Percentiles rank a stretch among this genome's conserved stretches.
These are phyloP conservation scores for Beauveria rudraprayagi DNA, from an alignment of 2,329 filamentous ascomycete genomes.

Conservation along the genomic window DNA sequence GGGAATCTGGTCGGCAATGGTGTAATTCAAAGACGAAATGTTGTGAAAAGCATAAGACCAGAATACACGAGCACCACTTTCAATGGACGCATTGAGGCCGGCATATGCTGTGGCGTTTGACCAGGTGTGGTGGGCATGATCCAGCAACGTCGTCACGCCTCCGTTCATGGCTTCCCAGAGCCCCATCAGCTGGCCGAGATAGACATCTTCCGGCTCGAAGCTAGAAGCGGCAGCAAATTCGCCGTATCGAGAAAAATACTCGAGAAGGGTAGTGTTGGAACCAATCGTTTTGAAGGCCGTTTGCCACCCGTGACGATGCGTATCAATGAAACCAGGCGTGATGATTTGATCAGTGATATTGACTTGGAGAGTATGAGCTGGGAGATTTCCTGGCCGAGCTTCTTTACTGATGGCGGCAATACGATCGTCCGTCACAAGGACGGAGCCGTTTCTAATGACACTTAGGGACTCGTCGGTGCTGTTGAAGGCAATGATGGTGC, in stretches of 20 bases:
- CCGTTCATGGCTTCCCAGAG: slow-evolving; percentile 1
- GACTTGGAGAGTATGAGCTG: slow-evolving; percentile 27
- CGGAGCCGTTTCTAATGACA: slow-evolving; percentile 31
- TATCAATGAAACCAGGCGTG: slow-evolving; percentile 48
- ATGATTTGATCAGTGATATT: slow-evolving; percentile 44
- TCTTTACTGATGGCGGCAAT: background rate
- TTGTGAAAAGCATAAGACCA: slow-evolving; percentile 37
- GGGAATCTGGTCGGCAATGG: slow-evolving; percentile 28
- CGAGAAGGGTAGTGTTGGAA: slow-evolving; percentile 40
- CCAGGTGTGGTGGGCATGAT: slow-evolving; percentile 8
- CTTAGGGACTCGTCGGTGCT: slow-evolving; percentile 23
- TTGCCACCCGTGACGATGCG: slow-evolving; percentile 49
- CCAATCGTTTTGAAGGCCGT: slow-evolving; percentile 45
- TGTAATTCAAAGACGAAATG: slow-evolving; percentile 21
- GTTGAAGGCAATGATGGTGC: slow-evolving; percentile 35
- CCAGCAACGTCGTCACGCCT: slow-evolving; percentile 5
- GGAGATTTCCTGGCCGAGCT: background rate
- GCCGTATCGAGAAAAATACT: slow-evolving; percentile 33
- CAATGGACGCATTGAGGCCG: slow-evolving; percentile 37
- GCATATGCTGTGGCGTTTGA: slow-evolving; percentile 26
- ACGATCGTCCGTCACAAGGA: slow-evolving; percentile 24
- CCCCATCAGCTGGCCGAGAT: background rate
- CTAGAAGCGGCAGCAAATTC: slow-evolving; percentile 23
- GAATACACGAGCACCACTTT: slow-evolving; percentile 40
- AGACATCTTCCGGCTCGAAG: slow-evolving; percentile 4